Conservation (phyloP, 176 grass and related monocot genomes). For the Panicum miliaceum region DNA sequence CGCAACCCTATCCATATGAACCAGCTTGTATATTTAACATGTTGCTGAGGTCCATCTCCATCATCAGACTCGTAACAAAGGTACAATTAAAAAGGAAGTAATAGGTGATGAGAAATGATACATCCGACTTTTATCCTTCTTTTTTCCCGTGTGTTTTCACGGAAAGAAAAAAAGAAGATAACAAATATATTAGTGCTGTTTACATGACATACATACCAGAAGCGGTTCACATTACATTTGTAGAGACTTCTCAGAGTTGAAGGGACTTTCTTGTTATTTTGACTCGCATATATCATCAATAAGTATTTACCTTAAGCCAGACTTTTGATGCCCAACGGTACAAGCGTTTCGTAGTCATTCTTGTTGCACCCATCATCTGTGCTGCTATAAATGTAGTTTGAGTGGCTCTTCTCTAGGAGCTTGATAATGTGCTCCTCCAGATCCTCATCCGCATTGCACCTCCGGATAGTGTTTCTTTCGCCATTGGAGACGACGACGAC, state of each 20-base stretch:
- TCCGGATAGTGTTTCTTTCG: conserved; percentile 46
- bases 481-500: conserved; percentile 61
- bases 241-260: not conserved
- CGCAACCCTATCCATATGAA: too few species aligned
- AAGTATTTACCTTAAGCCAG: conserved; percentile 9
- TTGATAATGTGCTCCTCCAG: conserved; percentile 68
- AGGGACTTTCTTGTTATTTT: not conserved
- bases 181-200: not conserved
- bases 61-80: too few species aligned
- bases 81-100: too few species aligned
- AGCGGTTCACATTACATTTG: conserved; percentile 1
- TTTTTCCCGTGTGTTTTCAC: not conserved
- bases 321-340: not conserved
- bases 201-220: not conserved
- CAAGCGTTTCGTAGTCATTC: conserved; percentile 14
- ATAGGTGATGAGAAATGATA: not conserved
- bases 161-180: not conserved
- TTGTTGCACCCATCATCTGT: conserved; percentile 19
- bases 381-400: conserved; percentile 47
- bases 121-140: not conserved
- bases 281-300: not conserved
- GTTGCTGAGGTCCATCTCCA: too few species aligned
- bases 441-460: conserved; percentile 51
- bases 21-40: too few species aligned
- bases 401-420: conserved; percentile 57